Evolutionary conservation across 2,329 filamentous ascomycete genomes (phyloP), one percentile per base, ranked within the genome.

Genomic region (Arthroderma sp.): DNA sequence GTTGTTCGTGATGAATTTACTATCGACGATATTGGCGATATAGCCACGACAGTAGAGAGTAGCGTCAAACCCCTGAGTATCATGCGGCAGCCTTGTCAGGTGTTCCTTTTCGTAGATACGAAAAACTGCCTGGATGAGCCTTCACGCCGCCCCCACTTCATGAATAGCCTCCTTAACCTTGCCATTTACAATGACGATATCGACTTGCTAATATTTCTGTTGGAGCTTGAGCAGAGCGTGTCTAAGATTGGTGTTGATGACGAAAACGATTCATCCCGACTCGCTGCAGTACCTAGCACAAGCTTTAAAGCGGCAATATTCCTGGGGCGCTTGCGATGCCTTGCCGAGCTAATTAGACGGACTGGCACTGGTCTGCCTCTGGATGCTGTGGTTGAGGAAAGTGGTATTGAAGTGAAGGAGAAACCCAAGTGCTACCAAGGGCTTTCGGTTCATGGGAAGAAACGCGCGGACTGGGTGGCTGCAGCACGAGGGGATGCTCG

Each of bases 21-120:
- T 0, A 74, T 89, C 43, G 82, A 91, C 10, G 78, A 85, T 52
- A 71, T 91, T 46, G 82, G 82, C 0, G 74, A 84, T 50, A 69
- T 83, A 3, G 76, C 75, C 0, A 79, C 74, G 55, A 71, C 81
- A 45, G 81, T 86, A 47, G 79, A 83, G 56, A 83, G 81, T 46
- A 63, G 68, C 10, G 62, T 72, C 6, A 70, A 69, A 32, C 80
- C 85, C 1, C 56, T 74, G 1, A 50, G 60, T 0, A 59, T 83
- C 45, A 59, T 87, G 4, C 51, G 56, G 4, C 68, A 61, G 58
- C 1, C 1, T 1, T 67, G 61, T 10, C 55, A 61, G 5, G 60
- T 60, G 1, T 63, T 30, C 9, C 11, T 45, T 3, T 61, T 57
- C 30, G 10, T 50, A 6, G 49, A 50, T 6, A 32, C 29, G n/a